These are phyloP conservation scores for Rutstroemia sydowiana DNA, from an alignment of 2,329 filamentous ascomycete species.

Conservation along the genomic window DNA sequence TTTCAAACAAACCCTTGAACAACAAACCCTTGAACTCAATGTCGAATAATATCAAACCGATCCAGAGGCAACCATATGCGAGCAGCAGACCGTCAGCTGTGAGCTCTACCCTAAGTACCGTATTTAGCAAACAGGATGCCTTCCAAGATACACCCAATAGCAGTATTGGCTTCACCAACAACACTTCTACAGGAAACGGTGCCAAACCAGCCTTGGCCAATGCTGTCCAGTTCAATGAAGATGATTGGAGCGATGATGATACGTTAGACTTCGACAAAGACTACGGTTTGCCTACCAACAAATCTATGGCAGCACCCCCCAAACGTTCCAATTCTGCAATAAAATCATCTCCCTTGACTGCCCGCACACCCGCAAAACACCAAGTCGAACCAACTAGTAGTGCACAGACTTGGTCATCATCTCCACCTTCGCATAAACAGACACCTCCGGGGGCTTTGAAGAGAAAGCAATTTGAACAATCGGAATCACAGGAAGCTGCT, in stretches of 20 bases:
- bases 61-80: slow-evolving; percentile 4
- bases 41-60: slow-evolving; percentile 19
- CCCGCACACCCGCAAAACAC: slow-evolving; percentile 1
- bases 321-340: slow-evolving; percentile 40
- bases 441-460: slow-evolving; percentile 23
- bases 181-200: slow-evolving; percentile 24
- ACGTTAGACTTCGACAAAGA: slow-evolving; percentile 65
- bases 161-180: slow-evolving; percentile 31
- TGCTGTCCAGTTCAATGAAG: slow-evolving; percentile 57
- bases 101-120: slow-evolving; percentile 22
- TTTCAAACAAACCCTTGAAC: slow-evolving; percentile 14
- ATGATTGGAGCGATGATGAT: slow-evolving; percentile 82
- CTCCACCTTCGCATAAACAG: slow-evolving; percentile 38
- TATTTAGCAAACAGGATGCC: slow-evolving; percentile 37
- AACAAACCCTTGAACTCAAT: too few species aligned
- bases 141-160: slow-evolving; percentile 38
- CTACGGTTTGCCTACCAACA: slow-evolving; percentile 16
- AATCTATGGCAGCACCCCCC: slow-evolving; percentile 21
- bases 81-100: slow-evolving; percentile 7
- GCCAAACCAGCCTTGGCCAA: background rate
- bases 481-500: slow-evolving; percentile 3
- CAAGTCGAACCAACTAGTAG: slow-evolving; percentile 20
- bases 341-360: slow-evolving; percentile 13
- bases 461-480: slow-evolving; percentile 14
- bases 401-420: slow-evolving; percentile 35